A percentile compares a stretch with the other conserved stretches of the same genome.
Evolutionary conservation across 164 flowering plant genomes (phyloP).

Genomic region (Aristolochia contorta): DNA sequence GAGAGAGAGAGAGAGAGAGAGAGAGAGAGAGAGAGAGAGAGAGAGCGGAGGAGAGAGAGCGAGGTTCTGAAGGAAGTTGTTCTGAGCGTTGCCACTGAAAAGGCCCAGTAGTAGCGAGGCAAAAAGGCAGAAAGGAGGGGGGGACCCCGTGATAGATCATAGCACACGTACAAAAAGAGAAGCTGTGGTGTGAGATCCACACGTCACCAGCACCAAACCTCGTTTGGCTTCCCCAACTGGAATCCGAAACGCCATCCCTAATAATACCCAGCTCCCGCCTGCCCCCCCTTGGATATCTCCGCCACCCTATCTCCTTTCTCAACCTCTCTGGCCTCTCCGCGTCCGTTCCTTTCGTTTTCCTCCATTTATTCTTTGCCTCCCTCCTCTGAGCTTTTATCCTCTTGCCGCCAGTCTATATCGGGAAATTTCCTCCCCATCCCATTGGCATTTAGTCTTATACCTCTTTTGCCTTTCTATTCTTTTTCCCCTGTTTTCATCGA

Average conservation of each 20-base stretch:
- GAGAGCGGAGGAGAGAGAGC: no score
- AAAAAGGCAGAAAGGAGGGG: no score
- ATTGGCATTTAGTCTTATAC: background rate
- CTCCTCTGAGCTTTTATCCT: background rate
- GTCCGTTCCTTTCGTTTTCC: background rate
- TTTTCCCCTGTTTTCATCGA: background rate
- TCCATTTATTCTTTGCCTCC: background rate
- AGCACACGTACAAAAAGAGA: background rate
- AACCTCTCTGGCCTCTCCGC: background rate
- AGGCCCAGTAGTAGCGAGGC: no score
- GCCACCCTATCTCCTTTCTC: background rate
- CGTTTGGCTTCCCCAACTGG: background rate
- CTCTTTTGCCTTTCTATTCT: background rate
- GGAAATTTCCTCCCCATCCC: no score
- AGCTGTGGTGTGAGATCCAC: background rate
- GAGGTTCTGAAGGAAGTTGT: no score
- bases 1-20: no score
- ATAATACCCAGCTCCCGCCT: background rate
- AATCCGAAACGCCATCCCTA: constrained; percentile 1
- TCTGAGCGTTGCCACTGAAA: no score
- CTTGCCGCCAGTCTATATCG: background rate
- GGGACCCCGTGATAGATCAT: no score
- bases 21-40: no score
- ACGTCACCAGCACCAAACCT: background rate
- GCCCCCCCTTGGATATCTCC: background rate